Conservation (phyloP, 208 protist genomes). For the Crithidia sp. region DNA sequence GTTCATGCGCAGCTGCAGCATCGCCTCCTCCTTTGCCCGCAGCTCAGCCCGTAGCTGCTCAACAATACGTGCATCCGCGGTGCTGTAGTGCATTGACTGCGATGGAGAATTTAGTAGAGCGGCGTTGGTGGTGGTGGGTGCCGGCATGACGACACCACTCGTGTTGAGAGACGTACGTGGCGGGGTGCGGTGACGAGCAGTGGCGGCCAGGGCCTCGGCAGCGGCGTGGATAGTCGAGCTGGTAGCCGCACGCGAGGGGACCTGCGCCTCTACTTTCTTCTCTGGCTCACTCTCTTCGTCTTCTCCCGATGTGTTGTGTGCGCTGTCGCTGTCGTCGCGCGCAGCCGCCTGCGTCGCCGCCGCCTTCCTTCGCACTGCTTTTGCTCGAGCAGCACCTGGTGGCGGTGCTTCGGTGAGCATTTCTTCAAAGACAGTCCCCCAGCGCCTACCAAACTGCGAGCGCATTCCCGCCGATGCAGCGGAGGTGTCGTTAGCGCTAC, state of each 20-base stretch:
- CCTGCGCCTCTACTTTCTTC: too few species aligned
- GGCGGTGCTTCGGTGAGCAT: constrained; percentile 32
- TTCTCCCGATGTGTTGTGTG: neutral
- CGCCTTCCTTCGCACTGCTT: neutral
- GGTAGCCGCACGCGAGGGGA: neutral
- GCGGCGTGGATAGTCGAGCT: constrained; percentile 4
- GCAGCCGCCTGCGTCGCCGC: neutral
- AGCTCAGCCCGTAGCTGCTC: constrained; percentile 47
- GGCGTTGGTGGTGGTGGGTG: neutral
- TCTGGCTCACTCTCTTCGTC: neutral
- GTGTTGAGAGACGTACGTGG: neutral
- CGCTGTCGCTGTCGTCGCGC: neutral
- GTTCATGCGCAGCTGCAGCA: constrained; percentile 50
- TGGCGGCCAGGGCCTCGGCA: constrained; percentile 1
- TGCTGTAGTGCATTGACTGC: neutral
- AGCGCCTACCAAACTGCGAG: constrained; percentile 44
- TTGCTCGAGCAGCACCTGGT: neutral
- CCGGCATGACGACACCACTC: neutral
- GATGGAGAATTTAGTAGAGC: neutral
- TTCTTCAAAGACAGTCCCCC: constrained; percentile 55
- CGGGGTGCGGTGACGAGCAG: neutral
- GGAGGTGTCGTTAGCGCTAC: neutral
- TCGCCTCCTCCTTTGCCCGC: constrained; percentile 35
- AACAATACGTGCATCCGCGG: constrained; percentile 15
- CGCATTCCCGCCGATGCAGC: constrained; percentile 24